A percentile compares a stretch with the other conserved stretches of the same genome.
Conservation (phyloP, 805 yeast species). For the Teunomyces cretensis region DNA sequence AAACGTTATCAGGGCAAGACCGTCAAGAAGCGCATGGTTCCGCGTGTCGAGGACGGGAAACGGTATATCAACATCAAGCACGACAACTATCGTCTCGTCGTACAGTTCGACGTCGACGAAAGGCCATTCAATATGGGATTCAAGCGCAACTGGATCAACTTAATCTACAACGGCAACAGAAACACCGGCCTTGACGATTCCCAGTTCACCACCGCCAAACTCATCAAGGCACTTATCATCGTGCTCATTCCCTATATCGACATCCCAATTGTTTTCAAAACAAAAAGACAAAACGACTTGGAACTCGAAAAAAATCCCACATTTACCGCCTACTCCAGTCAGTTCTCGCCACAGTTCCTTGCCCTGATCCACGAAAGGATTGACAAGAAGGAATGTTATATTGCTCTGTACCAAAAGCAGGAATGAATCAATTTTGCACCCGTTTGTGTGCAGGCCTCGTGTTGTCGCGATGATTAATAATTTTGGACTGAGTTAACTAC, state of each 20-base stretch:
- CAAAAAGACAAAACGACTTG: background rate
- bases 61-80: slow-evolving; percentile 45
- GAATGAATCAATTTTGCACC: background rate
- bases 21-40: slow-evolving; percentile 11
- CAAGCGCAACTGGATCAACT: slow-evolving; percentile 34
- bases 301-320: background rate
- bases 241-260: slow-evolving; percentile 23
- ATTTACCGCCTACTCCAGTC: slow-evolving; percentile 4
- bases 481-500: background rate
- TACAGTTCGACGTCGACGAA: slow-evolving; percentile 30
- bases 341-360: slow-evolving; percentile 8
- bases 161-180: slow-evolving; percentile 25
- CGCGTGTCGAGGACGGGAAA: slow-evolving; percentile 30
- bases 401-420: slow-evolving; percentile 9
- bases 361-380: slow-evolving; percentile 8
- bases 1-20: slow-evolving; percentile 8
- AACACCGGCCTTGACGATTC: slow-evolving; percentile 15
- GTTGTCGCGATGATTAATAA: slow-evolving; percentile 5
- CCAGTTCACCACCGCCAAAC: slow-evolving; percentile 8
- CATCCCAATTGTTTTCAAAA: slow-evolving; percentile 8
- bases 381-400: slow-evolving; percentile 9
- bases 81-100: slow-evolving; percentile 35
- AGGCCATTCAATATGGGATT: slow-evolving; percentile 40
- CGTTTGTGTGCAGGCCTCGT: background rate
- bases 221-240: slow-evolving; percentile 10